Percentiles rank a stretch among this genome's conserved stretches.
phyloP scores from a whole-genome alignment of 2,329 filamentous ascomycete species.

The Xylariomycetidae sp. region DNA sequence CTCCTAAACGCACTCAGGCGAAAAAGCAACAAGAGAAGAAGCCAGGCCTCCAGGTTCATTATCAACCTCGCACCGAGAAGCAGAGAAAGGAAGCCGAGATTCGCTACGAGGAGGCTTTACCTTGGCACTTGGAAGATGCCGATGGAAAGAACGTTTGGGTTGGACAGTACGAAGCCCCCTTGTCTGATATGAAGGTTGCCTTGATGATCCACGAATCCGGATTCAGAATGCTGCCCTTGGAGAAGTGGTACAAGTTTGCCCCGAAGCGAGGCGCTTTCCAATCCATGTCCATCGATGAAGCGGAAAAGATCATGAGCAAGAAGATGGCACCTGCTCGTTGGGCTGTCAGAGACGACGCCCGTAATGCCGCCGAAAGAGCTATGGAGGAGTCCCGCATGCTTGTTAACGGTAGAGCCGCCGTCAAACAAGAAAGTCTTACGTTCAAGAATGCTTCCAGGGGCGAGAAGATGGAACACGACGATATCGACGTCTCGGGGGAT shows the following conservation, averaged over 20 bases:
- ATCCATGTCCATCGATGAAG: constrained; percentile 73
- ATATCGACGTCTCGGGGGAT: constrained; percentile 60
- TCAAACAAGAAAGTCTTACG: constrained; percentile 64
- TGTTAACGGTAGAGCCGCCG: constrained; percentile 47
- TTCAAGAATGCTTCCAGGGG: constrained; percentile 54
- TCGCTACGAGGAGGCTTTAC: constrained; percentile 90
- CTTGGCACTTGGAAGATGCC: constrained; percentile 95
- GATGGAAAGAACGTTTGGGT: constrained; percentile 94
- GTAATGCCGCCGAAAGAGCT: constrained; percentile 49
- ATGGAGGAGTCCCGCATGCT: constrained; percentile 58
- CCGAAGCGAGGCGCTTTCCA: constrained; percentile 70
- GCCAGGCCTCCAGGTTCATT: constrained; percentile 70
- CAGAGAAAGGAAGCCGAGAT: constrained; percentile 66
- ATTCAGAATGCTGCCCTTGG: constrained; percentile 83
- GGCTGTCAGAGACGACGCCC: constrained; percentile 59
- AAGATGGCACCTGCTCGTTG: constrained; percentile 73
- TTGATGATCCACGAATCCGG: constrained; percentile 62
- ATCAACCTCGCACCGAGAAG: constrained; percentile 72
- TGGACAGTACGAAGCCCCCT: constrained; percentile 80
- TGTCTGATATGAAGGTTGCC: constrained; percentile 81
- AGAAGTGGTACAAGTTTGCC: constrained; percentile 91
- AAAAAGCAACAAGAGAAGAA: constrained; percentile 75
- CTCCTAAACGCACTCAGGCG: constrained; percentile 34
- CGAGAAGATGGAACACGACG: constrained; percentile 65
- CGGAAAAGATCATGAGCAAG: constrained; percentile 75